phyloP scores from a whole-genome alignment of 495 filamentous ascomycete genomes.

The Aspergillus conjunctus region DNA sequence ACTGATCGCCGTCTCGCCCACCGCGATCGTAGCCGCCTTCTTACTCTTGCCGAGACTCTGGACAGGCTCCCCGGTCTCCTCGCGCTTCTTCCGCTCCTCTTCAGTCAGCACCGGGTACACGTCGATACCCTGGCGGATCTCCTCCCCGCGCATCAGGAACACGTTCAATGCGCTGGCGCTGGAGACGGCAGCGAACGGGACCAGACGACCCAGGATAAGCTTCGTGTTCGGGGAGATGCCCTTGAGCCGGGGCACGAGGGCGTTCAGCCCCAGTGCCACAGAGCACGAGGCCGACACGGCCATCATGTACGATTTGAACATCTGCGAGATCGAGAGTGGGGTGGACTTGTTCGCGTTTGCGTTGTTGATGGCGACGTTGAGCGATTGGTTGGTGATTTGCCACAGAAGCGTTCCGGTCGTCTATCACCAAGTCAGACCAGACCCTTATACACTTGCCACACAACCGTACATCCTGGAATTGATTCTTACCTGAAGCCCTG shows the following conservation, averaged over 20 bases:
- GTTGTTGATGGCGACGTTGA: conserved; percentile 97
- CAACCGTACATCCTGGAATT: not conserved
- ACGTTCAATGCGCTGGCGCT: conserved; percentile 90
- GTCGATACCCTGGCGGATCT: conserved; percentile 91
- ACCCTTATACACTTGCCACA: not conserved
- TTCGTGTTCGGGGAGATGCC: conserved; percentile 70
- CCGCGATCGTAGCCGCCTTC: conserved; percentile 83
- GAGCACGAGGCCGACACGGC: conserved; percentile 91
- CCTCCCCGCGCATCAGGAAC: conserved; percentile 95
- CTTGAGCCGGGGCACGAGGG: conserved; percentile 82
- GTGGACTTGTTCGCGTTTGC: conserved; percentile 97
- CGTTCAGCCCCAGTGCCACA: conserved; percentile 90
- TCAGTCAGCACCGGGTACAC: conserved; percentile 73
- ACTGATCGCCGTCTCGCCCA: conserved; percentile 86
- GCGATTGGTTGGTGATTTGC: conserved; percentile 96
- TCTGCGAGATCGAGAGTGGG: conserved; percentile 73
- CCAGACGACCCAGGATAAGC: conserved; percentile 75
- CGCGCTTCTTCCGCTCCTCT: conserved; percentile 47
- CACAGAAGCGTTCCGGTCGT: conserved; percentile 88
- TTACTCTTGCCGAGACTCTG: conserved; percentile 79
- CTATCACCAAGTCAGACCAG: conserved; percentile 36
- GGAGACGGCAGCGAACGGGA: conserved; percentile 94
- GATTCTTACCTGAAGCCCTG: conserved; percentile 50
- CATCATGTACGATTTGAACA: conserved; percentile 86
- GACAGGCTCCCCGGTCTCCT: conserved; percentile 60